Evolutionary conservation across 768 basidiomycete species (phyloP).

Genomic region (Leccinum truebloodii): DNA sequence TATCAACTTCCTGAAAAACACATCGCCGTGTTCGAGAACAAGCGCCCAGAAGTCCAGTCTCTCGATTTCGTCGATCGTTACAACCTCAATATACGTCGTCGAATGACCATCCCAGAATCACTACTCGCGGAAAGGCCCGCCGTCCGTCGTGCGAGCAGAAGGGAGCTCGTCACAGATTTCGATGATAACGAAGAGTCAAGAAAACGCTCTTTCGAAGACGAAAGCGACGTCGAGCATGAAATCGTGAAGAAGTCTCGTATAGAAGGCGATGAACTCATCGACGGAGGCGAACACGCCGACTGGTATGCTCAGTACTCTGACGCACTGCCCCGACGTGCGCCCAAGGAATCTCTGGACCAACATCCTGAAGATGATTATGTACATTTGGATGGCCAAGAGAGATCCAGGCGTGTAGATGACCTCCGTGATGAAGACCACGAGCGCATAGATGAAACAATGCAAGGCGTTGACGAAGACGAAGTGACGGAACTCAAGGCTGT

Average conservation of each 20-base stretch:
- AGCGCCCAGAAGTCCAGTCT: constrained; percentile 18
- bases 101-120: constrained; percentile 7
- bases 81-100: constrained; percentile 32
- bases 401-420: constrained; percentile 33
- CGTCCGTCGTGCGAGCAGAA: constrained; percentile 35
- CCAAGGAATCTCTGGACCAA: constrained; percentile 50
- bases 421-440: constrained; percentile 53
- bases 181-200: constrained; percentile 32
- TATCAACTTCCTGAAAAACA: constrained; percentile 23
- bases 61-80: constrained; percentile 40
- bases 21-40: constrained; percentile 16
- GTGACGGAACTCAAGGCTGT: constrained; percentile 39
- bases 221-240: constrained; percentile 43
- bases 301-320: constrained; percentile 37
- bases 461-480: constrained; percentile 45
- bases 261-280: constrained; percentile 48
- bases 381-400: constrained; percentile 44
- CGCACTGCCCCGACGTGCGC: constrained; percentile 38
- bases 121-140: constrained; percentile 19
- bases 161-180: constrained; percentile 25
- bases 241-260: constrained; percentile 54
- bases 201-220: constrained; percentile 48
- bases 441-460: constrained; percentile 35
- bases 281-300: constrained; percentile 49
- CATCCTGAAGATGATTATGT: constrained; percentile 44